These are phyloP conservation scores for Kazachstania kunashirensis DNA, from an alignment of 805 yeast species.

Conservation along the genomic window DNA sequence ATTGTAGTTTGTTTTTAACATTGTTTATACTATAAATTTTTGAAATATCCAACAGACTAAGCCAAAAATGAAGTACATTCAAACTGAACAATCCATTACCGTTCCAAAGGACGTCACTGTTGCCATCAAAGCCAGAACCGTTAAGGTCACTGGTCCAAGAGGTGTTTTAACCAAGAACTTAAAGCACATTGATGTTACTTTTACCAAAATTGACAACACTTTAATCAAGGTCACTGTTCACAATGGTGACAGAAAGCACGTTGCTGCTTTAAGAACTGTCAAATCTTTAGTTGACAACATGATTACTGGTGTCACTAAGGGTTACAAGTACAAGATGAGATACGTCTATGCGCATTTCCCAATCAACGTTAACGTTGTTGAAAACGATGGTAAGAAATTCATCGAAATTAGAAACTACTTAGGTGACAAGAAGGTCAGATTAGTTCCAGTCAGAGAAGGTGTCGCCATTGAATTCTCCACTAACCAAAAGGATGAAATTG, in stretches of 20 bases:
- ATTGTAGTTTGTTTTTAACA: too few species aligned
- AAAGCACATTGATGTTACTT: slow-evolving; percentile 90
- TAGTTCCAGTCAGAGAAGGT: slow-evolving; percentile 79
- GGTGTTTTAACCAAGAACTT: slow-evolving; percentile 86
- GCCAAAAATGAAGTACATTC: slow-evolving; percentile 87
- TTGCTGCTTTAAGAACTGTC: slow-evolving; percentile 98
- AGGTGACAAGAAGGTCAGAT: slow-evolving; percentile 98
- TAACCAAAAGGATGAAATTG: slow-evolving; percentile 87
- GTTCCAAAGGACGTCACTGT: slow-evolving; percentile 91
- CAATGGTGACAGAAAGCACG: slow-evolving; percentile 99
- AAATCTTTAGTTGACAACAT: slow-evolving; percentile 89
- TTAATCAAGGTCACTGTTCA: slow-evolving; percentile 85
- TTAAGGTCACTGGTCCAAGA: slow-evolving; percentile 95
- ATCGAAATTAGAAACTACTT: slow-evolving; percentile 99
- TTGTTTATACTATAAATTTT: too few species aligned
- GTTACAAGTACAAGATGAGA: slow-evolving; percentile 99
- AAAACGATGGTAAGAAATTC: slow-evolving; percentile 59
- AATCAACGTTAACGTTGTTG: slow-evolving; percentile 89
- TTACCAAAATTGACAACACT: slow-evolving; percentile 64
- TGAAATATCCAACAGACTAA: slow-evolving; percentile 21
- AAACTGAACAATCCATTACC: slow-evolving; percentile 73
- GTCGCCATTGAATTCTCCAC: slow-evolving; percentile 75
- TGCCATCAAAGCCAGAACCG: slow-evolving; percentile 78
- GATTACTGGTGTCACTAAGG: slow-evolving; percentile 97
- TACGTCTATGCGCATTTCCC: slow-evolving; percentile 99